Percentiles rank a stretch among this genome's conserved stretches.
phyloP scores from a whole-genome alignment of 2,329 filamentous ascomycete species.

The Fonsecaea nubica region DNA sequence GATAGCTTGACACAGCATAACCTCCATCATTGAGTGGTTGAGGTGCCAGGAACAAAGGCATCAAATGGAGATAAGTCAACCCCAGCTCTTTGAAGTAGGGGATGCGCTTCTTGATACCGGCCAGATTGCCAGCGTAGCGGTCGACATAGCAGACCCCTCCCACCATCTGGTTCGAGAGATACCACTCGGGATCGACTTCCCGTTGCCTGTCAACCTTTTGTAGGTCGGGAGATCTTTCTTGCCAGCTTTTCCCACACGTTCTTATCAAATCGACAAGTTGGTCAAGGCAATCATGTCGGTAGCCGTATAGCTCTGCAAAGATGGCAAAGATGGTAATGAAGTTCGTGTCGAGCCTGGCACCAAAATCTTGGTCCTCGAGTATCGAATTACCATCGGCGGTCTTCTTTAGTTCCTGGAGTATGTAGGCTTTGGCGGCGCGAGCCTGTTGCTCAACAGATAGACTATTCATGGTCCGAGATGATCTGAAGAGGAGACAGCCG shows the following conservation, averaged over 20 bases:
- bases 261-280: slow-evolving; percentile 38
- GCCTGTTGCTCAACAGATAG: slow-evolving; percentile 38
- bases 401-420: slow-evolving; percentile 37
- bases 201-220: slow-evolving; percentile 33
- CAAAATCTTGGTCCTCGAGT: slow-evolving; percentile 36
- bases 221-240: slow-evolving; percentile 32
- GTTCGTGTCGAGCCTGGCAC: slow-evolving; percentile 33
- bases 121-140: slow-evolving; percentile 35
- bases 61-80: slow-evolving; percentile 38
- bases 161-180: slow-evolving; percentile 39
- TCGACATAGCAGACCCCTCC: slow-evolving; percentile 40
- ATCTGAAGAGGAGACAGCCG: too few species aligned
- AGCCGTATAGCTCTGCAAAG: slow-evolving; percentile 39
- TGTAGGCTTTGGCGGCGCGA: slow-evolving; percentile 38
- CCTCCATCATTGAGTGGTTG: slow-evolving; percentile 38
- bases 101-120: slow-evolving; percentile 35
- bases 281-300: slow-evolving; percentile 38
- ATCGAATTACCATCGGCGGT: slow-evolving; percentile 30
- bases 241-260: slow-evolving; percentile 38
- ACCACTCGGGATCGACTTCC: slow-evolving; percentile 38
- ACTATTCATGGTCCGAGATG: slow-evolving; percentile 14
- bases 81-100: slow-evolving; percentile 40
- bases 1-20: slow-evolving; percentile 39
- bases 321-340: slow-evolving; percentile 40
- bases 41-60: slow-evolving; percentile 38